These are phyloP conservation scores for Metschnikowia cerradonensis DNA, from an alignment of 805 yeast species.

Conservation along the genomic window DNA sequence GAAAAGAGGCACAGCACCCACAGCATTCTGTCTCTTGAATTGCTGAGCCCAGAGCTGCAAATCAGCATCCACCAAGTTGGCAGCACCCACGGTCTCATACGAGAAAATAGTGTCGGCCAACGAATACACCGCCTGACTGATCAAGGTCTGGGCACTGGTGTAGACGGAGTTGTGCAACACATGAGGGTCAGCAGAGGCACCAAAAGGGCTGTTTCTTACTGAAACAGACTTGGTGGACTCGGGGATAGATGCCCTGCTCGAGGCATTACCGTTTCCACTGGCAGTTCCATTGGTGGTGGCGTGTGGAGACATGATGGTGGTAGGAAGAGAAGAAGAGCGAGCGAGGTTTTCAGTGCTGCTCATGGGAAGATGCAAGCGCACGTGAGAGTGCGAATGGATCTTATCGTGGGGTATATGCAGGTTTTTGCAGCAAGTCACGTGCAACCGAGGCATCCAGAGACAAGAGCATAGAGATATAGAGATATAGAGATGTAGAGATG, in stretches of 20 bases:
- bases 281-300: constrained; percentile 1
- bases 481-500: too few relatives aligned
- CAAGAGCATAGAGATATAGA: too few relatives aligned
- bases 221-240: constrained; percentile 10
- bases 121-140: constrained; percentile 52
- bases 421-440: constrained; percentile 3
- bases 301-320: constrained; percentile 11
- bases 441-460: neutral
- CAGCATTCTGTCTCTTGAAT: constrained; percentile 46
- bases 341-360: neutral
- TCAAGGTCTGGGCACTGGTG: constrained; percentile 52
- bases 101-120: constrained; percentile 55
- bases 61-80: constrained; percentile 56
- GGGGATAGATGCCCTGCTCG: constrained; percentile 6
- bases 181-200: constrained; percentile 54
- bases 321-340: neutral
- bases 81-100: constrained; percentile 56
- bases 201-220: constrained; percentile 47
- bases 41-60: constrained; percentile 56
- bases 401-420: neutral
- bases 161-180: constrained; percentile 45
- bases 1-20: constrained; percentile 57
- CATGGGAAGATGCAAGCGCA: constrained; percentile 12
- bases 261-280: neutral
- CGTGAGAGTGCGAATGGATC: constrained; percentile 9